phyloP scores from a whole-genome alignment of 805 yeast genomes.

The Lachancea nothofagi region DNA sequence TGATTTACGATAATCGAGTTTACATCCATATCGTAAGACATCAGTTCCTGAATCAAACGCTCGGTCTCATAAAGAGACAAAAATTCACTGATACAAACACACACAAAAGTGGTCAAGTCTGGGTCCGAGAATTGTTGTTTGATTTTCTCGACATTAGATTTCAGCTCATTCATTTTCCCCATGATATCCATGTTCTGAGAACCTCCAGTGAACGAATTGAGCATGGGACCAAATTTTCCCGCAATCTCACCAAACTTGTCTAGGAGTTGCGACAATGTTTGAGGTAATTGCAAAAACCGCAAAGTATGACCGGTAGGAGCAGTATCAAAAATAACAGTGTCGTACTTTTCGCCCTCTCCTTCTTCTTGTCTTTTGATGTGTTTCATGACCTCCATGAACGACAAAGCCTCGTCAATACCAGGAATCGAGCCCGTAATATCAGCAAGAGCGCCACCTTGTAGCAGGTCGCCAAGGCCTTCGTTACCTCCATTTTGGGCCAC shows the following conservation, averaged over 20 bases:
- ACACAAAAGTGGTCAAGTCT: slow-evolving; percentile 88
- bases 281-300: slow-evolving; percentile 89
- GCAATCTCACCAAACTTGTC: slow-evolving; percentile 83
- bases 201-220: slow-evolving; percentile 71
- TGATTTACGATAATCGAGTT: slow-evolving; percentile 95
- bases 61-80: slow-evolving; percentile 95
- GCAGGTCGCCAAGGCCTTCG: slow-evolving; percentile 30
- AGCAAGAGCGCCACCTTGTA: slow-evolving; percentile 42
- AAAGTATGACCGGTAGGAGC: slow-evolving; percentile 99
- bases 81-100: slow-evolving; percentile 97
- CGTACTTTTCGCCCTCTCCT: slow-evolving; percentile 47
- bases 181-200: slow-evolving; percentile 53
- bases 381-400: slow-evolving; percentile 96
- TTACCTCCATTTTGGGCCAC: slow-evolving; percentile 37
- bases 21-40: slow-evolving; percentile 92
- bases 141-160: slow-evolving; percentile 77
- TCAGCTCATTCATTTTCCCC: slow-evolving; percentile 58
- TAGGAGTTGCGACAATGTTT: slow-evolving; percentile 81
- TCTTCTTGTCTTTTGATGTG: slow-evolving; percentile 77
- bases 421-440: slow-evolving; percentile 95
- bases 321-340: slow-evolving; percentile 95
- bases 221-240: slow-evolving; percentile 84
- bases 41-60: slow-evolving; percentile 93
- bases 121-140: slow-evolving; percentile 95
- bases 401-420: slow-evolving; percentile 96